These are phyloP conservation scores for Immersiella caudata DNA, from an alignment of 495 filamentous ascomycete species.

Conservation along the genomic window DNA sequence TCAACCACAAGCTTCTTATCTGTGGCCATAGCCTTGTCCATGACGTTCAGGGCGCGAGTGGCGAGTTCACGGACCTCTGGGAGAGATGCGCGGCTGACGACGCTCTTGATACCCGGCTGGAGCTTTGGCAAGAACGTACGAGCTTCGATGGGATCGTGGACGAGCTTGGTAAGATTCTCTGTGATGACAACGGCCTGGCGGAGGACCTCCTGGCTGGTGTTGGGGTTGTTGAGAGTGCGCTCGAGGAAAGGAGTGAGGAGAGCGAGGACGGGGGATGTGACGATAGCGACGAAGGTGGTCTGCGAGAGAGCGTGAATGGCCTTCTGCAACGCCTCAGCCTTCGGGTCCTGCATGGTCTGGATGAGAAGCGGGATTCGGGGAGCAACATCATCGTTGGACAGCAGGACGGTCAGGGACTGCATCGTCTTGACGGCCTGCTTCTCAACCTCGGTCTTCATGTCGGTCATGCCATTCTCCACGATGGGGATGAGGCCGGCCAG, in stretches of 20 bases:
- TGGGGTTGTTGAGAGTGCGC: constrained; percentile 84
- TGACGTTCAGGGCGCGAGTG: constrained; percentile 76
- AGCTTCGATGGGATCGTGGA: constrained; percentile 96
- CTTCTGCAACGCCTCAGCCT: constrained; percentile 83
- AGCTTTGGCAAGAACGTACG: constrained; percentile 95
- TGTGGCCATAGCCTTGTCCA: constrained; percentile 90
- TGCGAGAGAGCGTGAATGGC: constrained; percentile 96
- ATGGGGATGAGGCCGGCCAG: constrained; percentile 89
- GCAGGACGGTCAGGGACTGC: constrained; percentile 83
- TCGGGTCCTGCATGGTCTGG: constrained; percentile 93
- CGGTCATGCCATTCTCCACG: constrained; percentile 93
- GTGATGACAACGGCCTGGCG: constrained; percentile 97
- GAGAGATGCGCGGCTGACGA: constrained; percentile 84
- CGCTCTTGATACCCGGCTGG: constrained; percentile 87
- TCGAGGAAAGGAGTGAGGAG: constrained; percentile 94
- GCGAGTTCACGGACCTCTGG: constrained; percentile 95
- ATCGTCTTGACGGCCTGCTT: constrained; percentile 91
- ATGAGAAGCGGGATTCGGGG: constrained; percentile 92
- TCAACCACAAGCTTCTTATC: constrained; percentile 66
- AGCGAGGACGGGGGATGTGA: constrained; percentile 97
- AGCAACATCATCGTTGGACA: constrained; percentile 96
- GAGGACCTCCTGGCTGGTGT: constrained; percentile 90
- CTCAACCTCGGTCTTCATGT: constrained; percentile 86
- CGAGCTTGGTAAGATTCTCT: constrained; percentile 97
- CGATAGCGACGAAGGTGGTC: constrained; percentile 97